Evolutionary conservation across 1,139 yeast species (phyloP).

Genomic region (Kurtzmaniella quercitrusa): DNA sequence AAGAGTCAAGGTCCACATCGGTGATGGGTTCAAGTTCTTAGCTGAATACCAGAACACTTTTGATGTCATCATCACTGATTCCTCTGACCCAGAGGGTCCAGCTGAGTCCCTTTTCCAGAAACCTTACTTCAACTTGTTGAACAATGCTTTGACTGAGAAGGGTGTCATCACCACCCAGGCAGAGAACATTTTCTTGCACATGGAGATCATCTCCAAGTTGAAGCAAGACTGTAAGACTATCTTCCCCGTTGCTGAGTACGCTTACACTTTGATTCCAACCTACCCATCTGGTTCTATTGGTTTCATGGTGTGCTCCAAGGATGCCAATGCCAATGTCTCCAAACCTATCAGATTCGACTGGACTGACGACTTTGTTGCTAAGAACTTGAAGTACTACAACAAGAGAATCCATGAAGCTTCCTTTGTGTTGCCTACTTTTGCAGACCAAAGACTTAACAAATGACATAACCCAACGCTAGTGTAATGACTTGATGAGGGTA

Average conservation of each 20-base stretch:
- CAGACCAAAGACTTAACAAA: constrained; percentile 40
- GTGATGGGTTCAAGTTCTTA: constrained; percentile 90
- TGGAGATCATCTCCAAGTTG: constrained; percentile 72
- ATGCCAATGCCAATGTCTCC: constrained; percentile 55
- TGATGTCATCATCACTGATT: constrained; percentile 90
- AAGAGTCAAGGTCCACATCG: constrained; percentile 76
- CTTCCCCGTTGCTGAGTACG: constrained; percentile 85
- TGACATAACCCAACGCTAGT: constrained; percentile 2
- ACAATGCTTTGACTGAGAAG: constrained; percentile 74
- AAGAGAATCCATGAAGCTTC: constrained; percentile 77
- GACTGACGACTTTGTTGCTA: constrained; percentile 56
- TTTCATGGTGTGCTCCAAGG: constrained; percentile 87
- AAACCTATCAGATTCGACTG: constrained; percentile 64
- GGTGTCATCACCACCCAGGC: constrained; percentile 93
- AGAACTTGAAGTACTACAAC: constrained; percentile 75
- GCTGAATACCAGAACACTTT: constrained; percentile 66
- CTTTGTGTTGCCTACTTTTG: constrained; percentile 87
- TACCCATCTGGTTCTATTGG: constrained; percentile 95
- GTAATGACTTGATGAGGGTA: neutral
- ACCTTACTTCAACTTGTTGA: constrained; percentile 76
- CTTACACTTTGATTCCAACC: constrained; percentile 86
- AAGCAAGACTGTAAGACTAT: constrained; percentile 71
- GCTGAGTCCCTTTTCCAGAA: constrained; percentile 86
- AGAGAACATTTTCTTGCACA: constrained; percentile 85
- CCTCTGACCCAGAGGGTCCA: constrained; percentile 97